Base-by-base conservation (phyloP, 1,139 yeast species). In the Protomyces pachydermus region DNA sequence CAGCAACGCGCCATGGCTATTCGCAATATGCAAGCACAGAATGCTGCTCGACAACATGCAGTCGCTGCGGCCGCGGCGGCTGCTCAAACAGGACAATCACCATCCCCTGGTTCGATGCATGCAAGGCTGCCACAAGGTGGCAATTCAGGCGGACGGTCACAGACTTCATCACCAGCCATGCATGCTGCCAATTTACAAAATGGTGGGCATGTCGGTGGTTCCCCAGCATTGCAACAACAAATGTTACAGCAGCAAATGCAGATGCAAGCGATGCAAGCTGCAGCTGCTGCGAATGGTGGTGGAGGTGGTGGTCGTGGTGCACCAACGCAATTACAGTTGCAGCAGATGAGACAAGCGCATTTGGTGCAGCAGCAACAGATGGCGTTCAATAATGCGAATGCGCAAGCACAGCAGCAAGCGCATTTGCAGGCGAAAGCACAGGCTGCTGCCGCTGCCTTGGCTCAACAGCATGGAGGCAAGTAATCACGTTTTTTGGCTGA, bases 1-100 rank as follows among this genome's bases (percentile, higher is more conserved):
- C 60, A 54, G 28, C 60, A 60, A 34, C 64, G 60, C 25, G 62
- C 62, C 18, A 58, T 58, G 32, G 62, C 62, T 9, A 51, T 58
- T 10, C 56, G 62, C 32, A 58, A 51, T 23, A 38, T 58, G 52
- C 53, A 58, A 28, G 62, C 60, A 9, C 46, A 35, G 9, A 50
- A 56, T 8, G 64, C 64, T 10, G 64, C 64, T 14, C 60, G 50
- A 10, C 38, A 28, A 28, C 35, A 50, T 20, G 35, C 54, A 12
- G 32, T 12, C 1, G 53, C 53, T 12, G 32, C 23, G 12, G 53
- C 54, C 8, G 45, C 42, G 10, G 52, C 45, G 23, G 56, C 57
- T 1, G 14, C 12, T 48, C 32, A 37, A 54, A 34, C n/a, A 16
- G 62, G 35, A 16, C 23, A 16, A 32, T 20, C 45, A 23, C 34